Percentiles rank a stretch among this genome's conserved stretches.
These are phyloP conservation scores for Diaporthe sp. DNA, from an alignment of 2,329 filamentous ascomycete genomes.

Conservation along the genomic window DNA sequence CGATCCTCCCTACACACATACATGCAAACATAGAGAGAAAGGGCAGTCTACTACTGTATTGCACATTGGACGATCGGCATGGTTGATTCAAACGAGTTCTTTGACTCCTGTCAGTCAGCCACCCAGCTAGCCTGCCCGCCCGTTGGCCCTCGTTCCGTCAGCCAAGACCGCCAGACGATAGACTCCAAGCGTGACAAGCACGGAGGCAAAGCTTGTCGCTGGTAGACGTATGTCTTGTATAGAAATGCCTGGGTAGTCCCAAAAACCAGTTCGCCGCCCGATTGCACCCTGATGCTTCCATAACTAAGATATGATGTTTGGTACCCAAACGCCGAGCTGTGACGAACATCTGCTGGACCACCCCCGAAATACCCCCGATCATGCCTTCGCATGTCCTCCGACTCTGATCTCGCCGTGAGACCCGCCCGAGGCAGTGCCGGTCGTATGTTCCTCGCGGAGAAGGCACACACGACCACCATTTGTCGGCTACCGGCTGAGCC, in stretches of 20 bases:
- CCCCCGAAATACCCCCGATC: not conserved
- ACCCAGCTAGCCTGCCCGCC: not conserved
- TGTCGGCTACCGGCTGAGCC: not conserved
- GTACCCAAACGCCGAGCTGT: conserved; percentile 36
- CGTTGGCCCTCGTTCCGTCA: not conserved
- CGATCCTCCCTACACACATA: not conserved
- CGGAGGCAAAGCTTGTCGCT: not conserved
- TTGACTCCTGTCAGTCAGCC: conserved; percentile 1
- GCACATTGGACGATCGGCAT: conserved; percentile 4
- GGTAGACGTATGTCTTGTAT: not conserved
- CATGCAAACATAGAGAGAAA: not conserved
- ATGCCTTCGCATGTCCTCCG: not conserved
- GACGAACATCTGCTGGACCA: conserved; percentile 1
- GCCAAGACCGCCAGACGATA: conserved; percentile 13
- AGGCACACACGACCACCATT: not conserved
- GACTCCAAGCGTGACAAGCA: not conserved
- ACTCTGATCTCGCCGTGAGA: not conserved
- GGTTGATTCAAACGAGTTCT: not conserved
- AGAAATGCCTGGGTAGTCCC: conserved; percentile 3
- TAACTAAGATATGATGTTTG: conserved; percentile 11
- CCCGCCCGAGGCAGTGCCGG: not conserved
- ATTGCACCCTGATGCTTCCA: conserved; percentile 30
- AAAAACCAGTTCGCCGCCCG: conserved; percentile 23
- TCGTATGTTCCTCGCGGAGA: not conserved
- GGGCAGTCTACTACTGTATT: not conserved